These are phyloP conservation scores for Chytriomyces sp. DNA, from an alignment of 192 early-diverging fungal species.

Conservation along the genomic window DNA sequence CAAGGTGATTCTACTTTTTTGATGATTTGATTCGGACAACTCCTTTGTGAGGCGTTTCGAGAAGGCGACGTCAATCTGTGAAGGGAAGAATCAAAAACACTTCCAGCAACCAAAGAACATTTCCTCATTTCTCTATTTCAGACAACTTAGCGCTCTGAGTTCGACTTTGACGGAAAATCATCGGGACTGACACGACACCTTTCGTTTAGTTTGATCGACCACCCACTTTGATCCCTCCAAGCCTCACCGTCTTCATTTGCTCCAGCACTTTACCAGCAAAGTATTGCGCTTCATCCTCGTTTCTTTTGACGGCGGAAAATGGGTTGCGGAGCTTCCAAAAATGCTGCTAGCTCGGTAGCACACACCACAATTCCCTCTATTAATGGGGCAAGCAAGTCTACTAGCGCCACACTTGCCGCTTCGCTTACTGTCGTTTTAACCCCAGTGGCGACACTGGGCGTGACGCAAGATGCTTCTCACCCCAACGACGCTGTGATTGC, in stretches of 20 bases:
- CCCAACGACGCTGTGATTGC: not conserved
- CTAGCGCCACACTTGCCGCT: not conserved
- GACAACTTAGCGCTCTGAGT: too few relatives aligned
- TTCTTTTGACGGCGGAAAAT: constrained; percentile 10
- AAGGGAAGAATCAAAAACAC: too few relatives aligned
- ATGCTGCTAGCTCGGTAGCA: constrained; percentile 7
- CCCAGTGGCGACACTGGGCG: too few relatives aligned
- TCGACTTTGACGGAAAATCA: not conserved
- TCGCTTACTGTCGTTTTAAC: not conserved
- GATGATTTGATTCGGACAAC: too few relatives aligned
- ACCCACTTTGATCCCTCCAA: not conserved
- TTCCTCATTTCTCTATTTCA: too few relatives aligned
- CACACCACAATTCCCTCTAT: constrained; percentile 22
- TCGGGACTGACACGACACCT: not conserved
- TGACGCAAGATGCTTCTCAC: not conserved
- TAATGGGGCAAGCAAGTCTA: not conserved
- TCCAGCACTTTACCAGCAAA: not conserved
- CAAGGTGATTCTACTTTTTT: too few relatives aligned
- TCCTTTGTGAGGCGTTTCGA: too few relatives aligned
- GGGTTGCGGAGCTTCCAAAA: constrained; percentile 44
- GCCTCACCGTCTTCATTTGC: not conserved
- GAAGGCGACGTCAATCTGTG: too few relatives aligned
- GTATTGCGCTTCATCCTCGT: not conserved
- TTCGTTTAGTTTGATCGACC: not conserved
- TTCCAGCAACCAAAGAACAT: too few relatives aligned